Conservation (phyloP, 2,329 filamentous ascomycete species). For the Penicillium verrucosum region DNA sequence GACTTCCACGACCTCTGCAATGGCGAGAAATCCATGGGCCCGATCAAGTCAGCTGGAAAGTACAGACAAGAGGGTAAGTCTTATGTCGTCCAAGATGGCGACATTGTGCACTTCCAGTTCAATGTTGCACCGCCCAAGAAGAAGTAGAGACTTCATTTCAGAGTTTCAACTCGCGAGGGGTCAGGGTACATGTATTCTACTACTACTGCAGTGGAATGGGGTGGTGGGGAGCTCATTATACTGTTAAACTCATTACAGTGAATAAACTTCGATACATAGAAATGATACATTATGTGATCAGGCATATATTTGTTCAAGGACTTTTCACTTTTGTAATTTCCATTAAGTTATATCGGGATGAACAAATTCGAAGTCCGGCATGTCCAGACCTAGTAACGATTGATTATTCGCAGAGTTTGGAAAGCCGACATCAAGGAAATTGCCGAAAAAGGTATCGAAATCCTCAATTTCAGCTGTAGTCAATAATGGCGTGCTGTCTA, state of each 20-base stretch:
- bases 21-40: constrained; percentile 3
- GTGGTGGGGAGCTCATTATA: not conserved
- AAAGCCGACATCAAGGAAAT: constrained; percentile 15
- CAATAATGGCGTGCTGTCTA: not conserved
- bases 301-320: not conserved
- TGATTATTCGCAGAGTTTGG: constrained; percentile 8
- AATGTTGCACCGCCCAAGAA: constrained; percentile 1
- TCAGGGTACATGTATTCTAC: not conserved
- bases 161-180: not conserved
- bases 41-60: constrained; percentile 6
- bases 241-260: not conserved
- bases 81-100: not conserved
- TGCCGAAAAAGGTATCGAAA: constrained; percentile 13
- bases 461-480: not conserved
- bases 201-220: not conserved
- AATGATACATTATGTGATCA: not conserved
- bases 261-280: not conserved
- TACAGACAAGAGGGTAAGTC: constrained; percentile 5
- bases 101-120: constrained; percentile 1
- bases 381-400: constrained; percentile 3
- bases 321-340: not conserved
- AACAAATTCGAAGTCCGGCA: not conserved
- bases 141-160: not conserved
- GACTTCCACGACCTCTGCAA: constrained; percentile 6
- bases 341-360: not conserved